Evolutionary conservation across 2,329 filamentous ascomycete genomes (phyloP), one percentile per base, ranked within the genome.

Genomic region (Colletotrichum orchidophilum): DNA sequence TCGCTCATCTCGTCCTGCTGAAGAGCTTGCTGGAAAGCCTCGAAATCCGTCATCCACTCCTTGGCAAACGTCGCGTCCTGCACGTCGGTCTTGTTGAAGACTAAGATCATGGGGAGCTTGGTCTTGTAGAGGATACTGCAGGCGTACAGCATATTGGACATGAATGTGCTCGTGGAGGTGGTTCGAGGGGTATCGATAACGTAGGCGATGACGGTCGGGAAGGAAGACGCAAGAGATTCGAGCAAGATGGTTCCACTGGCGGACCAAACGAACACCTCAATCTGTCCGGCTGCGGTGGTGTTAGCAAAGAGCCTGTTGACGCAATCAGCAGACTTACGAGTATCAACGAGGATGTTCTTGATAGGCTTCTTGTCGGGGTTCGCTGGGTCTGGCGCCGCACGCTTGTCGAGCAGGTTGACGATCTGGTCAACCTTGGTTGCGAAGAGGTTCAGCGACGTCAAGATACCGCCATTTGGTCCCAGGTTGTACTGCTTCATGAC

Each of bases 401-500:
- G 91, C 87, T 97, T 98, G 84, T 99, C 96, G 3, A 99, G 86
- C 11, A 99, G 87, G 21, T 87, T 87, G 71, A 99, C 90, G 65
- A 99, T 94, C 83, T 99, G 96, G 78, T 99, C 97, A 73, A 99
- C 94, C 82, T 99, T 99, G 68, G 97, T 99, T 52, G 95, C 94
- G 81, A 99, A 99, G 29, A 99, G 89, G 81, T 99, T 99, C 59
- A 99, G 85, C 12, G 94, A 96, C 2, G 97, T 99, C 75, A 99
- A 85, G 78, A 99, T 99, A 57, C 95, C 97, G 63, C 96, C 96
- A 84, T 99, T 99, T 9, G 96, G 96, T 0, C 96, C 96, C 0
- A 99, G 89, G 79, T 98, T 98, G 83, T 98, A 98, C 83, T 98
- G 95, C 83, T 96, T 97, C 97, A 99, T 99, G 74, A 99, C 96